A percentile compares a stretch with the other conserved stretches of the same genome.
Conservation (phyloP, 192 early-diverging fungal genomes). For the Spizellomyces punctatus region DNA sequence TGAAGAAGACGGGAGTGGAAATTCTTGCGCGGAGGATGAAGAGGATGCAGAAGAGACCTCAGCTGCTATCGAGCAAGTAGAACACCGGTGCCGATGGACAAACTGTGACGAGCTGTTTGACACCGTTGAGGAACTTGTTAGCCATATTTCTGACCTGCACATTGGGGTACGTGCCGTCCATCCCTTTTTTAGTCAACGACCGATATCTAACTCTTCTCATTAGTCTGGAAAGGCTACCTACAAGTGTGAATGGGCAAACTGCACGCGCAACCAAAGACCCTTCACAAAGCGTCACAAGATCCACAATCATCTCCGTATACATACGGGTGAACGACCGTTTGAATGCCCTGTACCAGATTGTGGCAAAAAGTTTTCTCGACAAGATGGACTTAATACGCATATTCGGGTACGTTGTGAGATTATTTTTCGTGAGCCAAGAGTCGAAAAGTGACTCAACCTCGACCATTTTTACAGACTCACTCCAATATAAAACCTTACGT, state of each 20-base stretch:
- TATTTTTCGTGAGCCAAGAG: background rate
- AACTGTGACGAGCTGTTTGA: constrained; percentile 17
- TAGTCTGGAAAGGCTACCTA: constrained; percentile 41
- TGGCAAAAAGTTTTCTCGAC: constrained; percentile 48
- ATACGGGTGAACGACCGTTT: constrained; percentile 49
- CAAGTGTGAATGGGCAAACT: constrained; percentile 40
- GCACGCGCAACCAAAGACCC: constrained; percentile 26
- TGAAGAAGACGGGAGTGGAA: constrained; percentile 16
- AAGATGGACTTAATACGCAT: constrained; percentile 50
- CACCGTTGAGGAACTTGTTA: constrained; percentile 12
- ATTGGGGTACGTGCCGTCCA: constrained; percentile 16
- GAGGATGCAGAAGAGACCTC: constrained; percentile 17
- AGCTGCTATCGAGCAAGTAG: background rate
- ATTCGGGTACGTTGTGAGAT: constrained; percentile 32
- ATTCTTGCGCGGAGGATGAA: constrained; percentile 32
- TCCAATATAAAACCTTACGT: constrained; percentile 48
- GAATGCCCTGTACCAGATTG: constrained; percentile 36
- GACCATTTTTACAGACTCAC: constrained; percentile 34
- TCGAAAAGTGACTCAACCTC: constrained; percentile 3
- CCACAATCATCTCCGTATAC: constrained; percentile 47
- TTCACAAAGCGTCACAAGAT: constrained; percentile 52
- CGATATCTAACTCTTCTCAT: background rate
- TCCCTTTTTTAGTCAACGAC: background rate
- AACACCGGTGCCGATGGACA: constrained; percentile 21
- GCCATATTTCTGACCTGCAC: constrained; percentile 32